Evolutionary conservation across 176 grass and related monocot genomes (phyloP).

Genomic region (Aegilops speltoides): DNA sequence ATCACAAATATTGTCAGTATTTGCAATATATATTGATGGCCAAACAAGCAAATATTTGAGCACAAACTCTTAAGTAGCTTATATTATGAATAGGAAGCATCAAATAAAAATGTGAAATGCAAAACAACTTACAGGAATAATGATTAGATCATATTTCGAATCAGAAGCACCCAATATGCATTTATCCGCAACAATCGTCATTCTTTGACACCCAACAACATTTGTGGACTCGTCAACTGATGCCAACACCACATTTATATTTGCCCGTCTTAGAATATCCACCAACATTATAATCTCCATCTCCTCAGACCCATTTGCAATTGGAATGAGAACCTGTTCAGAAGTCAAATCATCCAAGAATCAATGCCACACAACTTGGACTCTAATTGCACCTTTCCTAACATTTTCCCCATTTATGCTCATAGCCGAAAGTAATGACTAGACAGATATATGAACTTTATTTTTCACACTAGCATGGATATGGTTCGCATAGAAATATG

Average conservation of each 20-base stretch:
- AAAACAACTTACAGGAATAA: constrained; percentile 76
- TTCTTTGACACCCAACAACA: constrained; percentile 70
- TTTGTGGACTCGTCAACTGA: constrained; percentile 61
- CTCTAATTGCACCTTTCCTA: neutral
- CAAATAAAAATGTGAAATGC: constrained; percentile 26
- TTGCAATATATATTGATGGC: too few relatives aligned
- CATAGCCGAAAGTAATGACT: neutral
- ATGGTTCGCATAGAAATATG: too few relatives aligned
- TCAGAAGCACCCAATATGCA: constrained; percentile 61
- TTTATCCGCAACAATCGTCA: constrained; percentile 71
- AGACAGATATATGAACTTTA: too few relatives aligned
- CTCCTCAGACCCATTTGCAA: constrained; percentile 92
- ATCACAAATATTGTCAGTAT: too few relatives aligned
- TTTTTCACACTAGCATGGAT: neutral
- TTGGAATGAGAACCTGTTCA: constrained; percentile 83
- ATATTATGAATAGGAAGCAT: neutral
- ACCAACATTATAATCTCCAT: constrained; percentile 78
- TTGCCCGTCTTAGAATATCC: constrained; percentile 84
- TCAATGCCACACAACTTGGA: neutral
- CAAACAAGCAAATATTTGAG: too few relatives aligned
- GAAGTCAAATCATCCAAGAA: constrained; percentile 25
- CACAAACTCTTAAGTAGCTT: too few relatives aligned
- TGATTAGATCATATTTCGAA: constrained; percentile 79
- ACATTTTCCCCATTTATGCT: neutral
- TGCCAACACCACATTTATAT: constrained; percentile 80